A percentile compares a stretch with the other conserved stretches of the same genome.
Evolutionary conservation across 805 yeast genomes (phyloP).

Genomic region (Suhomyces pyralidae): DNA sequence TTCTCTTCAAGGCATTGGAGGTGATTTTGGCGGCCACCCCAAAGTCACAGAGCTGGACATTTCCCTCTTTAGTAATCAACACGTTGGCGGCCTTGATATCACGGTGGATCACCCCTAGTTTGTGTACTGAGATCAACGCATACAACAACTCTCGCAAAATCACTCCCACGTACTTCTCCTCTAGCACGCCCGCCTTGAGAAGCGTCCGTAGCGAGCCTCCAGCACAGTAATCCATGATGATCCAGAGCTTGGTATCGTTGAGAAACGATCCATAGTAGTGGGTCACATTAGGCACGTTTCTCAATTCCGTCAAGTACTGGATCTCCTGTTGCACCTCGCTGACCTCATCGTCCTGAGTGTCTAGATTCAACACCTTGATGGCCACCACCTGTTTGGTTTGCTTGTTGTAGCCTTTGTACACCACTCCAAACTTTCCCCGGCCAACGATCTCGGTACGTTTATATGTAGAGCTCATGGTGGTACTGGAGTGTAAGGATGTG

Average conservation of each 20-base stretch:
- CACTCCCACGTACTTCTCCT: slow-evolving; percentile 80
- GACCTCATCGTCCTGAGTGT: slow-evolving; percentile 91
- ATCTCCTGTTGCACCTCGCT: slow-evolving; percentile 92
- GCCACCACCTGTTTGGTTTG: slow-evolving; percentile 81
- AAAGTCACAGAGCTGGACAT: slow-evolving; percentile 90
- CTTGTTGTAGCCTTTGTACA: slow-evolving; percentile 77
- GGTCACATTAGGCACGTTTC: slow-evolving; percentile 86
- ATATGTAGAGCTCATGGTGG: slow-evolving; percentile 29
- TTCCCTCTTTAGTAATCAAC: slow-evolving; percentile 82
- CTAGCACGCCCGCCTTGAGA: slow-evolving; percentile 80
- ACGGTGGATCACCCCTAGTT: slow-evolving; percentile 88
- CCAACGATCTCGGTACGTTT: slow-evolving; percentile 90
- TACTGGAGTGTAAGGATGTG: neutral
- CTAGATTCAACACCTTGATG: slow-evolving; percentile 86
- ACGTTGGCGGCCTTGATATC: slow-evolving; percentile 97
- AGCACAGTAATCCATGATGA: slow-evolving; percentile 95
- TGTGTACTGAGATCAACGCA: slow-evolving; percentile 80
- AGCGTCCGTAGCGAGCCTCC: slow-evolving; percentile 93
- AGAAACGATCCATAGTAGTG: slow-evolving; percentile 87
- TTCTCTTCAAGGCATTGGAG: slow-evolving; percentile 69
- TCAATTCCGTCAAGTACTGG: slow-evolving; percentile 76
- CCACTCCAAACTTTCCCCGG: slow-evolving; percentile 95
- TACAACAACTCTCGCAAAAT: slow-evolving; percentile 75
- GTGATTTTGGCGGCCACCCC: slow-evolving; percentile 97
- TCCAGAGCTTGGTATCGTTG: slow-evolving; percentile 91